Percentiles rank a stretch among this genome's conserved stretches.
These are phyloP conservation scores for Myriosclerotinia scirpicola DNA, from an alignment of 2,329 filamentous ascomycete species.

Conservation along the genomic window DNA sequence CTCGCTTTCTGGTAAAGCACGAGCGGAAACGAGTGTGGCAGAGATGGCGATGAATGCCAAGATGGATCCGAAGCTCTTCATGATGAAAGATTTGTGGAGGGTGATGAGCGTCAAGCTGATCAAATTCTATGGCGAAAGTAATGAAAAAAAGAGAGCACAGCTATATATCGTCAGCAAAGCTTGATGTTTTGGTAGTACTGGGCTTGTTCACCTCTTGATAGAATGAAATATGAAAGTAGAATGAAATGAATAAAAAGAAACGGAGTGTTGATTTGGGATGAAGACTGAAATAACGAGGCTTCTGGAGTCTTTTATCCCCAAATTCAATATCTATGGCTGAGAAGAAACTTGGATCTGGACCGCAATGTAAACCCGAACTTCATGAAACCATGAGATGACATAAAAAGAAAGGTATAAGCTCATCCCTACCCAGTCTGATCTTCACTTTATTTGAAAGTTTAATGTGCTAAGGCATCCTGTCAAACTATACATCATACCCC, in stretches of 20 bases:
- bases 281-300: background rate
- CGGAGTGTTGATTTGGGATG: conserved; percentile 33
- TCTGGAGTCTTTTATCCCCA: conserved; percentile 17
- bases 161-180: conserved; percentile 31
- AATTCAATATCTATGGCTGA: background rate
- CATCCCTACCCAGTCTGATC: conserved; percentile 37
- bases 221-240: conserved; percentile 19
- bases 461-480: background rate
- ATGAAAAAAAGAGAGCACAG: conserved; percentile 37
- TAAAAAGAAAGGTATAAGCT: conserved; percentile 24
- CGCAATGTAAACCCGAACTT: background rate
- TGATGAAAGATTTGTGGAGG: conserved; percentile 35
- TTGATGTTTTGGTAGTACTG: background rate
- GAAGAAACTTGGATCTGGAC: background rate
- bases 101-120: conserved; percentile 33
- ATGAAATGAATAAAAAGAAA: conserved; percentile 14
- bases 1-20: conserved; percentile 32
- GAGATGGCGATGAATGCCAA: conserved; percentile 43
- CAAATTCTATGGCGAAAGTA: conserved; percentile 30
- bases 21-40: conserved; percentile 41
- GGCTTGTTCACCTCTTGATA: conserved; percentile 33
- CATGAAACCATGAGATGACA: conserved; percentile 24
- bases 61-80: conserved; percentile 46
- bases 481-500: background rate
- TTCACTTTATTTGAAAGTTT: conserved; percentile 20